A percentile compares a stretch with the other conserved stretches of the same genome.
Conservation (phyloP, 306 rosid species). For the Malus orientalis region DNA sequence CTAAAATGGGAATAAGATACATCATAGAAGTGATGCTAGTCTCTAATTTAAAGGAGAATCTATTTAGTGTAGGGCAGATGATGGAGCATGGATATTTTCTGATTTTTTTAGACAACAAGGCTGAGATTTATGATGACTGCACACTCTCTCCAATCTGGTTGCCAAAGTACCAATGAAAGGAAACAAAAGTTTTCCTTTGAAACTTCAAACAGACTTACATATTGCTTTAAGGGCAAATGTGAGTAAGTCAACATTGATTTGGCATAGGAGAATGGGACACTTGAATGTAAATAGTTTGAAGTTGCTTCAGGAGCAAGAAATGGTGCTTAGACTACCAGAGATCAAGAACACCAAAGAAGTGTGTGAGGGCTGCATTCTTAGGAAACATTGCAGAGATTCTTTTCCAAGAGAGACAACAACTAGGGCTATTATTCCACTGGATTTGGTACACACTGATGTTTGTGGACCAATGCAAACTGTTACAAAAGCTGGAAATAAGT, state of each 20-base stretch:
- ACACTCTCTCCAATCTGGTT: no score
- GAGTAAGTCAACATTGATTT: not conserved
- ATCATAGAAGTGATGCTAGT: not conserved
- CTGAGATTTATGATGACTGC: not conserved
- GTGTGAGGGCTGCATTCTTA: not conserved
- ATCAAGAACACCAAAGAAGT: not conserved
- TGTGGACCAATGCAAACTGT: no score
- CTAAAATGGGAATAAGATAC: not conserved
- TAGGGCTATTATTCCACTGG: not conserved
- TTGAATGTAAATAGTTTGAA: not conserved
- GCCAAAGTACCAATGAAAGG: not conserved
- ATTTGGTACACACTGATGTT: not conserved
- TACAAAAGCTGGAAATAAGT: not conserved
- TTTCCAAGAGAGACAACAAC: not conserved
- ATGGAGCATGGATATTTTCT: not conserved
- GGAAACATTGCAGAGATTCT: not conserved
- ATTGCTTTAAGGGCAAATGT: no score
- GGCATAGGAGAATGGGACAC: not conserved
- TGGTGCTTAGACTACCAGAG: not conserved
- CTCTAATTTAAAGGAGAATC: accelerated
- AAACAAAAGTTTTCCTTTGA: not conserved
- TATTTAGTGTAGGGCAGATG: not conserved
- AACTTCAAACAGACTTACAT: not conserved
- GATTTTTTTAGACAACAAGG: not conserved
- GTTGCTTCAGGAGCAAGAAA: not conserved